A percentile compares a stretch with the other conserved stretches of the same genome.
phyloP scores from a whole-genome alignment of 2,329 filamentous ascomycete species.

The Diaporthe citri region DNA sequence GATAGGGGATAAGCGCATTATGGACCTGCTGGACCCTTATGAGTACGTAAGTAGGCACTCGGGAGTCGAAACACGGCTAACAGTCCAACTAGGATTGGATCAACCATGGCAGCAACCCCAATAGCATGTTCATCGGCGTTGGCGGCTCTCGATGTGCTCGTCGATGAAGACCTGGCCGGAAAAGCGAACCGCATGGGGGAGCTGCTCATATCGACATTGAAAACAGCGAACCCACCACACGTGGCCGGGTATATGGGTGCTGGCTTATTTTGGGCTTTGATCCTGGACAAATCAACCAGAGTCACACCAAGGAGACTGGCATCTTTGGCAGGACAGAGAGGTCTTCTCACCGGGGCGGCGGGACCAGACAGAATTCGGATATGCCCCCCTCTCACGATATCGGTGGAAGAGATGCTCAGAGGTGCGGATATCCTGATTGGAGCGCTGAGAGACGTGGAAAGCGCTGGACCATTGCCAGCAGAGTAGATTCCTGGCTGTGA shows the following conservation, averaged over 20 bases:
- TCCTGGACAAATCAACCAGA: background rate
- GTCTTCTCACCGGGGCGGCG: constrained; percentile 19
- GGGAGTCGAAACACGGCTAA: background rate
- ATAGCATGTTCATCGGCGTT: constrained; percentile 20
- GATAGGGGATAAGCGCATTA: constrained; percentile 5
- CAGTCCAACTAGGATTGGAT: background rate
- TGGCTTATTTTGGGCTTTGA: constrained; percentile 16
- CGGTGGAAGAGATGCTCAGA: background rate
- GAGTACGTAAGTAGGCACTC: background rate
- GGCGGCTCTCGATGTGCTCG: constrained; percentile 23
- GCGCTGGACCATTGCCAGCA: background rate
- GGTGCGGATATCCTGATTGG: background rate
- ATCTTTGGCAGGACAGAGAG: constrained; percentile 7
- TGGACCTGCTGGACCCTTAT: constrained; percentile 9
- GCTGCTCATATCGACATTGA: constrained; percentile 6
- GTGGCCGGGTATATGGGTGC: constrained; percentile 11
- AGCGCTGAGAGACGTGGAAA: constrained; percentile 3
- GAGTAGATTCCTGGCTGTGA: background rate
- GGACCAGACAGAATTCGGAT: constrained; percentile 12
- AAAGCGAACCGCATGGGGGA: background rate
- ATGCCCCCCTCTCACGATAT: constrained; percentile 21
- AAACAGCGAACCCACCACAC: constrained; percentile 4
- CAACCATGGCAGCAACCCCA: constrained; percentile 23
- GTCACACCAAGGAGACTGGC: constrained; percentile 9
- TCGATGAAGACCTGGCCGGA: background rate